Evolutionary conservation across 192 early-diverging fungal species (phyloP).

Genomic region (Entomortierella beljakovae): DNA sequence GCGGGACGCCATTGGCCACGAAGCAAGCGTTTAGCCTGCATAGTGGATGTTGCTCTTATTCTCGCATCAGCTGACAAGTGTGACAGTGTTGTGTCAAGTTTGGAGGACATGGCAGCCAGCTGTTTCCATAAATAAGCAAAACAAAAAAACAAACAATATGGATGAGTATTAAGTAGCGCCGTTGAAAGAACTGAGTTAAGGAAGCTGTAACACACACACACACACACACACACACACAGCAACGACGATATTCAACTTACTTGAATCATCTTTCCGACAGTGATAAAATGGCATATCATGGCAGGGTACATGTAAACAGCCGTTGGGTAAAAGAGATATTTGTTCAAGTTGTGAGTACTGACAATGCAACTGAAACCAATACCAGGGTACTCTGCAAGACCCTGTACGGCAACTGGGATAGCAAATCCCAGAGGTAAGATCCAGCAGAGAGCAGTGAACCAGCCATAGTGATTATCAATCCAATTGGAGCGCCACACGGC

Average conservation of each 20-base stretch:
- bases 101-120: constrained; percentile 44
- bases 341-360: constrained; percentile 28
- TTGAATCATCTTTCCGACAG: constrained; percentile 45
- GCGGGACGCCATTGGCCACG: constrained; percentile 52
- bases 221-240: too few relatives aligned
- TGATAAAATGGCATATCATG: constrained; percentile 39
- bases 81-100: constrained; percentile 38
- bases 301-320: constrained; percentile 49
- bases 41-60: constrained; percentile 35
- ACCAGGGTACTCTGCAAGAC: constrained; percentile 45
- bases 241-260: constrained; percentile 20
- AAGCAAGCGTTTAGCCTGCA: constrained; percentile 48
- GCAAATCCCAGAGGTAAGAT: constrained; percentile 30
- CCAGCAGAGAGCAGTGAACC: constrained; percentile 41
- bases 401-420: constrained; percentile 42
- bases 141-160: background rate
- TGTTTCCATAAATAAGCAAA: too few relatives aligned
- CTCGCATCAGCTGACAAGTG: constrained; percentile 40
- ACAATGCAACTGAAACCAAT: constrained; percentile 51
- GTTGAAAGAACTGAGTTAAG: too few relatives aligned
- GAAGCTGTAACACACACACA: too few relatives aligned
- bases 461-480: constrained; percentile 37
- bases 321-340: constrained; percentile 46
- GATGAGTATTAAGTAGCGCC: too few relatives aligned
- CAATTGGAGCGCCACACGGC: constrained; percentile 39